Evolutionary conservation across 257 asterid genomes (phyloP), one percentile per base, ranked within the genome.

Genomic region (Solanum ahanhuiri): DNA sequence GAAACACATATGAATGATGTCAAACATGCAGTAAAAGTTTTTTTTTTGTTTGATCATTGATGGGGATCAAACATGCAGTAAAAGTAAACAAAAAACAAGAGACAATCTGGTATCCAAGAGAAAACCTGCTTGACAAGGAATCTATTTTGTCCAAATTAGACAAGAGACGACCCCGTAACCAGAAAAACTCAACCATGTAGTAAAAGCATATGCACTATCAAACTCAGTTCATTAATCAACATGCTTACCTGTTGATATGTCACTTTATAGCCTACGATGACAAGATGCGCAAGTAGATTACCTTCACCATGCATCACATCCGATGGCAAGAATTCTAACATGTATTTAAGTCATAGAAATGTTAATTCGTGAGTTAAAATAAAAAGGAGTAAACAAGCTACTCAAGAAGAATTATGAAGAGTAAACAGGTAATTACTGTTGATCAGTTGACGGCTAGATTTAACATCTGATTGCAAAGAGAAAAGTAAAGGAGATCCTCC

Each of bases 231-330:
- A 82, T 33, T 12, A 30, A 85, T 20, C 54, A 86, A 90, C 89
- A 57, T 88, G 88, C 93, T 91, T 93, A 95, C 99, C 93, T 95
- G 99, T 89, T 92, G 94, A 90, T 95, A 89, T 73, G 92, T 90
- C 87, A 93, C 93, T 92, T 94, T 94, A 88, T 93, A 96, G 85
- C 99, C 99, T 81, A 96, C 90, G 90, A 93, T 94, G 89, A 88
- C 91, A 82, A 96, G 95, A 93, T 96, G 98, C 45, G 98, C 91
- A 54, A 93, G 91, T 88, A 96, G 92, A 91, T 94, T 94, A 48
- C 99, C 98, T 92, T 96, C 99, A 87, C 99, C 99, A 76, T 93
- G 98, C 99, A 96, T 96, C 92, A 96, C 95, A 88, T 96, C 98
- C 54, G 98, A 90, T 41, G 97, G 90, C 90, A 96, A 91, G 88